These are phyloP conservation scores for Colletotrichum horii DNA, from an alignment of 2,329 filamentous ascomycete species.

Conservation along the genomic window DNA sequence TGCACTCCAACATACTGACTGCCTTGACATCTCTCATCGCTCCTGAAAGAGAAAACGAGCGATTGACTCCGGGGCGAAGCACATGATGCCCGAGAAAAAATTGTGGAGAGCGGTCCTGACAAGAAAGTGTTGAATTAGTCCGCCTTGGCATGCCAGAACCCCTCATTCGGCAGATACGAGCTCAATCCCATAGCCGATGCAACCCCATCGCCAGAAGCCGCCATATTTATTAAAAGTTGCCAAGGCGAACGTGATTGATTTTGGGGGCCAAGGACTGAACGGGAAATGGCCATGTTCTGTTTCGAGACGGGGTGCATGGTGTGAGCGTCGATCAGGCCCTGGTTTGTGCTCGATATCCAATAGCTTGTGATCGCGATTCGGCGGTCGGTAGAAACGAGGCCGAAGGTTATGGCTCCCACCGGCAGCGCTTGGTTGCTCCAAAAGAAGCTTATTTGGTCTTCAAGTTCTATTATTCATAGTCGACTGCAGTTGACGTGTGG, in stretches of 20 bases:
- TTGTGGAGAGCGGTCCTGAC: neutral
- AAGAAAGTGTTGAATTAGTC: conserved; percentile 10
- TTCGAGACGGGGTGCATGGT: neutral
- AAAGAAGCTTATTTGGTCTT: neutral
- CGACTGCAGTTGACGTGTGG: neutral
- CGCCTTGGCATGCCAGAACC: conserved; percentile 8
- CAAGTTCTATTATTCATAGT: neutral
- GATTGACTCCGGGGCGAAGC: neutral
- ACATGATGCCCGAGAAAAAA: neutral
- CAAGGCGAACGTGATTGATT: neutral
- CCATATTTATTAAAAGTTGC: neutral
- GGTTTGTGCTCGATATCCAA: neutral
- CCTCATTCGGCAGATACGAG: conserved; percentile 10
- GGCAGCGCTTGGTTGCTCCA: neutral
- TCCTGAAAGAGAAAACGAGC: neutral
- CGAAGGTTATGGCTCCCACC: neutral
- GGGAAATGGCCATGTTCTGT: neutral
- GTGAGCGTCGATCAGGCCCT: neutral
- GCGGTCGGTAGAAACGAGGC: neutral
- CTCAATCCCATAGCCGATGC: neutral
- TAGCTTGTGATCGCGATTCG: neutral
- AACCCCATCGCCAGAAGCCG: neutral
- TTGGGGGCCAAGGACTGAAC: neutral
- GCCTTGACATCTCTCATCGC: neutral
- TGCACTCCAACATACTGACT: neutral